A percentile compares a stretch with the other conserved stretches of the same genome.
phyloP scores from a whole-genome alignment of 371 early-diverging fungal genomes.

The Mucor velutinosus region DNA sequence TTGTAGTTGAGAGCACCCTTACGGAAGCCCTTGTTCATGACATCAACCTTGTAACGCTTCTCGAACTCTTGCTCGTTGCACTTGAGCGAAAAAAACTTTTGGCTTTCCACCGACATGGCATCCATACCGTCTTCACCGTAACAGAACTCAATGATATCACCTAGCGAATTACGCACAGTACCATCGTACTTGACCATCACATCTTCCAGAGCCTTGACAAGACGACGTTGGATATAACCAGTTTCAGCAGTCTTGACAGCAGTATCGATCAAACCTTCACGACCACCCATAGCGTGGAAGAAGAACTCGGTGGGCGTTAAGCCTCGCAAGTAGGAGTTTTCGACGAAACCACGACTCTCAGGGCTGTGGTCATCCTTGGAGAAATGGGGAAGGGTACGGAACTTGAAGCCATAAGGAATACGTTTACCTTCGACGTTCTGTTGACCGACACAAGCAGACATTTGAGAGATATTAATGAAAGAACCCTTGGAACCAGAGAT shows the following conservation, averaged over 20 bases:
- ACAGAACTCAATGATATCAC: slow-evolving; percentile 92
- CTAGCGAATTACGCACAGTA: slow-evolving; percentile 95
- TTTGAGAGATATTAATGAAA: slow-evolving; percentile 98
- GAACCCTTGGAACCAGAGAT: slow-evolving; percentile 99
- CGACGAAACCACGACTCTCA: slow-evolving; percentile 97
- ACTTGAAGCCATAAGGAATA: slow-evolving; percentile 98
- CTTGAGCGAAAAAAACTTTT: slow-evolving; percentile 73
- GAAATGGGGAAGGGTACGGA: slow-evolving; percentile 98
- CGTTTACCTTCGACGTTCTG: slow-evolving; percentile 99
- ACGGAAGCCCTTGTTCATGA: slow-evolving; percentile 68
- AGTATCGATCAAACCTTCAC: slow-evolving; percentile 99
- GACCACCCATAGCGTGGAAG: slow-evolving; percentile 99
- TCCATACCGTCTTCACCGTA: slow-evolving; percentile 99
- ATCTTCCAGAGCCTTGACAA: slow-evolving; percentile 99
- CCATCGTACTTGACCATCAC: slow-evolving; percentile 98
- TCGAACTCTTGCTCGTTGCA: slow-evolving; percentile 75
- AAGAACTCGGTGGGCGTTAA: slow-evolving; percentile 98
- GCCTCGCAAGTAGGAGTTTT: slow-evolving; percentile 98
- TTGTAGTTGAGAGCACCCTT: slow-evolving; percentile 67
- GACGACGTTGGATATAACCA: slow-evolving; percentile 99
- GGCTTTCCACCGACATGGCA: slow-evolving; percentile 90
- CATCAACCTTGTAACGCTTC: slow-evolving; percentile 79
- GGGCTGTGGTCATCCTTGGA: slow-evolving; percentile 98
- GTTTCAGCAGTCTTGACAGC: slow-evolving; percentile 99
- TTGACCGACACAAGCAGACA: slow-evolving; percentile 99